Evolutionary conservation across 2,329 filamentous ascomycete genomes (phyloP).

Genomic region (Drechslera avenae): DNA sequence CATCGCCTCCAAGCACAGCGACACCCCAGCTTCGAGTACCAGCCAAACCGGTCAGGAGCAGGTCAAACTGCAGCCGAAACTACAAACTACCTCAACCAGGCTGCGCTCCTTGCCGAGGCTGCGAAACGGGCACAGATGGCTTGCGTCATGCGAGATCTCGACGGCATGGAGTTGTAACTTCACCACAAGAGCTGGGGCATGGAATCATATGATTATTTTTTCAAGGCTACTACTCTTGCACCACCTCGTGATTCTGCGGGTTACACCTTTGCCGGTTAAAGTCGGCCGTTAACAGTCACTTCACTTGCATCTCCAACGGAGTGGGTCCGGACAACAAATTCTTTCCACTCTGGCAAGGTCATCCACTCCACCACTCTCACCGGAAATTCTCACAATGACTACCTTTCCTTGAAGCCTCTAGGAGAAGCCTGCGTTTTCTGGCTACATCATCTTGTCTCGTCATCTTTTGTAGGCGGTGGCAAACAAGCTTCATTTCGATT

Average conservation of each 20-base stretch:
- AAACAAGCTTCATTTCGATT: slow-evolving; percentile 8
- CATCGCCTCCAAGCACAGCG: slow-evolving; percentile 35
- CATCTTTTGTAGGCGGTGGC: neutral
- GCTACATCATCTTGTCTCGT: slow-evolving; percentile 1
- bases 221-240: neutral
- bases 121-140: slow-evolving; percentile 92
- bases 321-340: slow-evolving; percentile 22
- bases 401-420: neutral
- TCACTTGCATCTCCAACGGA: slow-evolving; percentile 16
- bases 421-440: neutral
- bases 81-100: slow-evolving; percentile 74
- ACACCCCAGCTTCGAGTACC: slow-evolving; percentile 42
- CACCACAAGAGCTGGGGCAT: neutral
- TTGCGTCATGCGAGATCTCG: slow-evolving; percentile 84
- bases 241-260: neutral
- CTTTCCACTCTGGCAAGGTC: slow-evolving; percentile 10
- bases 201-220: neutral
- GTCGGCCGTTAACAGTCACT: slow-evolving; percentile 22
- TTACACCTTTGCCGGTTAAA: slow-evolving; percentile 18
- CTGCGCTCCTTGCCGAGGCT: slow-evolving; percentile 86
- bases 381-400: neutral
- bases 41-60: slow-evolving; percentile 42
- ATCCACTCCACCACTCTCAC: slow-evolving; percentile 12
- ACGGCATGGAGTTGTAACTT: slow-evolving; percentile 65
- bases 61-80: slow-evolving; percentile 53